These are phyloP conservation scores for Ophiostoma sp. DNA, from an alignment of 2,329 filamentous ascomycete species.

Conservation along the genomic window DNA sequence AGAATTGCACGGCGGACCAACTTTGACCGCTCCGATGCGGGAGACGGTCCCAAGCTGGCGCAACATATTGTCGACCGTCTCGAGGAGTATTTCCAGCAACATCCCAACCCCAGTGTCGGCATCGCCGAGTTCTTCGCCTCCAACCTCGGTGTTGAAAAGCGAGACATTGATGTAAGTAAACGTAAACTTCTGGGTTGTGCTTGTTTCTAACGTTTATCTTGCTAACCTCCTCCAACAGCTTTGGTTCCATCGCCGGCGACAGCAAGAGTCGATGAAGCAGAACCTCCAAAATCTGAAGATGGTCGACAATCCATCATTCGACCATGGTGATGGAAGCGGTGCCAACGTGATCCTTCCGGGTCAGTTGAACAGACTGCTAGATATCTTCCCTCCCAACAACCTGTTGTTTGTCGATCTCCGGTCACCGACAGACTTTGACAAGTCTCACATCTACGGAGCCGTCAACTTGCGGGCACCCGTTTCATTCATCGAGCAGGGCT, in stretches of 20 bases:
- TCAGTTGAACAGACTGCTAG: slow-evolving; percentile 52
- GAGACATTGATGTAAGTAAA: slow-evolving; percentile 45
- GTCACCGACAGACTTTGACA: slow-evolving; percentile 48
- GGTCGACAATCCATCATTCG: slow-evolving; percentile 37
- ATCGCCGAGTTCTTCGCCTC: slow-evolving; percentile 56
- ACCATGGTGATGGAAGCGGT: slow-evolving; percentile 31
- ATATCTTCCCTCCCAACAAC: slow-evolving; percentile 50
- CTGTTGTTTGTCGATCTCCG: slow-evolving; percentile 54
- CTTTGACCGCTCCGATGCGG: slow-evolving; percentile 39
- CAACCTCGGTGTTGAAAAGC: slow-evolving; percentile 53
- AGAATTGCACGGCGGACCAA: slow-evolving; percentile 44
- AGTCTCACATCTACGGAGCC: slow-evolving; percentile 53
- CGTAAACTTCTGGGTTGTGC: no score
- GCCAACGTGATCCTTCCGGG: slow-evolving; percentile 53
- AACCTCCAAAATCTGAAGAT: slow-evolving; percentile 48
- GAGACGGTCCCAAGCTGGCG: slow-evolving; percentile 49
- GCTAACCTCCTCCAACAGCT: slow-evolving; percentile 20
- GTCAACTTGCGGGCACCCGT: slow-evolving; percentile 54
- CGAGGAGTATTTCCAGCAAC: slow-evolving; percentile 54
- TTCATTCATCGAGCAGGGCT: slow-evolving; percentile 48
- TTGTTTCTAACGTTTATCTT: background rate
- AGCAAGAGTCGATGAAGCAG: slow-evolving; percentile 48
- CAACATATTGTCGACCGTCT: slow-evolving; percentile 52
- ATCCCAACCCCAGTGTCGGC: slow-evolving; percentile 50
- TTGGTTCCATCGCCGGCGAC: slow-evolving; percentile 57